These are phyloP conservation scores for Cladosporium sp. DNA, from an alignment of 2,329 filamentous ascomycete species.

Conservation along the genomic window DNA sequence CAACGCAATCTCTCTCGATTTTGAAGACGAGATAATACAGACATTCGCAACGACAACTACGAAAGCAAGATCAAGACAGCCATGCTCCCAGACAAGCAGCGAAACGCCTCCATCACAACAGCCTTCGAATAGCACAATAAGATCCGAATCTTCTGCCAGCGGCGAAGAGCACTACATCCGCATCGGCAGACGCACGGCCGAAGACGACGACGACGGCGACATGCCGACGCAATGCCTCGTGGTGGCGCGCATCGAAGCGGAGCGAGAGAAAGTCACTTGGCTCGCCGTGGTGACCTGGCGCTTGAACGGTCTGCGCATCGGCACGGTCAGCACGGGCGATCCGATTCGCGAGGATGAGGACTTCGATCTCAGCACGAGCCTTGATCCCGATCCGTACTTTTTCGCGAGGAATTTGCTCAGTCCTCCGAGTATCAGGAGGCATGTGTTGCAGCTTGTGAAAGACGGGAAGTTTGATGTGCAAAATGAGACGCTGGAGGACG, in stretches of 20 bases:
- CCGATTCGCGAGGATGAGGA: neutral
- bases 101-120: too few relatives aligned
- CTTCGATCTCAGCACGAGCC: neutral
- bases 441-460: neutral
- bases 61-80: too few relatives aligned
- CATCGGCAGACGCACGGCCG: conserved; percentile 6
- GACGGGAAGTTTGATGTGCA: neutral
- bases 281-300: conserved; percentile 6
- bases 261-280: neutral
- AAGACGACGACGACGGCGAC: neutral
- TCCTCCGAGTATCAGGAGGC: neutral
- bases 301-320: conserved; percentile 9
- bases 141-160: neutral
- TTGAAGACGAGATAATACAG: neutral
- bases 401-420: neutral
- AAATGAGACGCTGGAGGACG: conserved; percentile 3
- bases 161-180: conserved; percentile 2
- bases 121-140: too few relatives aligned
- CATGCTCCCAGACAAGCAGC: too few relatives aligned
- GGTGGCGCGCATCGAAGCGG: conserved; percentile 2
- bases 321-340: neutral
- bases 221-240: conserved; percentile 7
- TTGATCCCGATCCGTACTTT: conserved; percentile 10
- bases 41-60: too few relatives aligned
- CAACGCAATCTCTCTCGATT: neutral